Percentiles rank a stretch among this genome's conserved stretches.
phyloP scores from a whole-genome alignment of 371 early-diverging fungal genomes.

The Mucor racemosus region DNA sequence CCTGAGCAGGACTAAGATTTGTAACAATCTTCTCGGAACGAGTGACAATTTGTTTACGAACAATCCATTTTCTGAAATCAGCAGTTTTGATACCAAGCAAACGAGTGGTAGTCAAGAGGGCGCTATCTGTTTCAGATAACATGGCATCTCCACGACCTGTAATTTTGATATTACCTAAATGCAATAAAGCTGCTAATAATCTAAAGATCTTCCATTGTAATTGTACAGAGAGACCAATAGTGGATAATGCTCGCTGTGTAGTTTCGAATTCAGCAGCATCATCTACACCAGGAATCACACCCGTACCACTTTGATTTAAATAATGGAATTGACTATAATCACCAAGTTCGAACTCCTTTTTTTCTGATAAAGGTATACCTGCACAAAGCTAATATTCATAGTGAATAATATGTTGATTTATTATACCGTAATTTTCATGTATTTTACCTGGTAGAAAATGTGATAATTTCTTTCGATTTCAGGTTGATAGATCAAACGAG shows the following conservation, averaged over 20 bases:
- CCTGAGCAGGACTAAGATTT: conserved; percentile 76
- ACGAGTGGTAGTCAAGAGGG: conserved; percentile 65
- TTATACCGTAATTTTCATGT: not conserved
- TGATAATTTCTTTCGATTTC: conserved; percentile 97
- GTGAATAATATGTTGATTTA: too few species aligned
- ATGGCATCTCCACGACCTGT: conserved; percentile 74
- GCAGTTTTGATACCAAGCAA: conserved; percentile 76
- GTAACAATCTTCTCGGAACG: conserved; percentile 89
- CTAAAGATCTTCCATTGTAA: conserved; percentile 91
- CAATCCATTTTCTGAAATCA: conserved; percentile 90
- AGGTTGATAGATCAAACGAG: conserved; percentile 95
- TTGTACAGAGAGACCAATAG: conserved; percentile 84
- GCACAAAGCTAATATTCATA: conserved; percentile 56
- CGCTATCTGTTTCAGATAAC: conserved; percentile 75
- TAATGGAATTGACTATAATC: conserved; percentile 80
- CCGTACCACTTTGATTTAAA: conserved; percentile 84
- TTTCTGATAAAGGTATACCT: conserved; percentile 83
- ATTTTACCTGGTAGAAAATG: conserved; percentile 91
- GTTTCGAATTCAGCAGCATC: conserved; percentile 90
- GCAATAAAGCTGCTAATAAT: conserved; percentile 86
- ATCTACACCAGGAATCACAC: conserved; percentile 83
- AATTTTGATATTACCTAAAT: conserved; percentile 91
- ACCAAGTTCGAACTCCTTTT: conserved; percentile 78
- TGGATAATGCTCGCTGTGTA: conserved; percentile 85
- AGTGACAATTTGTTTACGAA: conserved; percentile 89